These are phyloP conservation scores for Fusarium tuaranense DNA, from an alignment of 2,329 filamentous ascomycete species.

Conservation along the genomic window DNA sequence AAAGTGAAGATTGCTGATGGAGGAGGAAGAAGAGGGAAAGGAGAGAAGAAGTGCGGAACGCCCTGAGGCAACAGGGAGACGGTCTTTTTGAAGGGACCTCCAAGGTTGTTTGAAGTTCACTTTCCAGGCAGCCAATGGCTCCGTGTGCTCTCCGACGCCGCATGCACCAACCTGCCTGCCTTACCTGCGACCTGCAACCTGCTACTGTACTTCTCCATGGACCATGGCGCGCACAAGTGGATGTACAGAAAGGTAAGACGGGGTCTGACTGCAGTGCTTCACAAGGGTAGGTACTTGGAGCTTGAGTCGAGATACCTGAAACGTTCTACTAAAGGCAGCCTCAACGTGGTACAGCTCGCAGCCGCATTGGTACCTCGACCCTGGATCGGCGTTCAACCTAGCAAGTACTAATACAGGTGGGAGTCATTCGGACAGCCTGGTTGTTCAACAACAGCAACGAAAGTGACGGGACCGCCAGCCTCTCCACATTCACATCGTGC, in stretches of 20 bases:
- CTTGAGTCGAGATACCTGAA: conserved; percentile 13
- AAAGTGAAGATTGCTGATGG: conserved; percentile 8
- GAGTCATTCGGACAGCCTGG: conserved; percentile 22
- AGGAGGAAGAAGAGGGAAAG: conserved; percentile 7
- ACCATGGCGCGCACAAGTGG: conserved; percentile 14
- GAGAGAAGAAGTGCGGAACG: conserved; percentile 27
- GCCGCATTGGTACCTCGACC: conserved; percentile 17
- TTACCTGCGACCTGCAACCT: not conserved
- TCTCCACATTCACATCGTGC: conserved; percentile 11
- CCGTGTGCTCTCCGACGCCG: conserved; percentile 9
- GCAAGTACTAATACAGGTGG: not conserved
- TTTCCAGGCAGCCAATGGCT: conserved; percentile 43
- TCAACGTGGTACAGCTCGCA: conserved; percentile 1
- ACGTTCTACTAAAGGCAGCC: not conserved
- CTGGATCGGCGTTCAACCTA: conserved; percentile 5
- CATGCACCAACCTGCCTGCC: conserved; percentile 23
- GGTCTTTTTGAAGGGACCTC: conserved; percentile 29
- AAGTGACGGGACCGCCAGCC: conserved; percentile 2
- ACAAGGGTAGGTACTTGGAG: conserved; percentile 20
- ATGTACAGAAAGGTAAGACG: conserved; percentile 19
- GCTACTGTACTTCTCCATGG: not conserved
- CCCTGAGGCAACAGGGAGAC: conserved; percentile 36
- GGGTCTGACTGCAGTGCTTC: conserved; percentile 17
- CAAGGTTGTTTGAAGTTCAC: conserved; percentile 35
- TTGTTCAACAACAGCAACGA: conserved; percentile 13